These are phyloP conservation scores for Parietichytrium sp. DNA, from an alignment of 108 stramenopile genomes.

Conservation along the genomic window DNA sequence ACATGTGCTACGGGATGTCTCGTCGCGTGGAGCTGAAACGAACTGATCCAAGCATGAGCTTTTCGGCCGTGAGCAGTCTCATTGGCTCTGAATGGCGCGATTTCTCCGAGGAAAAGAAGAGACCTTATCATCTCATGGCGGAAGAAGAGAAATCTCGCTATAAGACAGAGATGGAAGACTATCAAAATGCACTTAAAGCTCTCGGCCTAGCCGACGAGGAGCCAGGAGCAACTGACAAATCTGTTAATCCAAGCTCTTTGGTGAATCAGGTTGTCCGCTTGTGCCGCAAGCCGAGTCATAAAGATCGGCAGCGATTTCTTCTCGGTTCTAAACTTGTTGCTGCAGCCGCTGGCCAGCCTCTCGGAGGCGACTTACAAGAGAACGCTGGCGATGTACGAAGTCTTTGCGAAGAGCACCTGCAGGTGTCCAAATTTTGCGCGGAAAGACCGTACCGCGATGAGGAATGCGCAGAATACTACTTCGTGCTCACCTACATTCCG, in stretches of 20 bases:
- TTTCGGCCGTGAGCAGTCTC: neutral
- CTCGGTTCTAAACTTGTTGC: too few relatives aligned
- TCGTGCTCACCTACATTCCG: slow-evolving; percentile 35
- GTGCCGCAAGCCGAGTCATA: neutral
- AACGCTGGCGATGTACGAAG: too few relatives aligned
- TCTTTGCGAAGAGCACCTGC: too few relatives aligned
- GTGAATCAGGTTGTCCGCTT: slow-evolving; percentile 15
- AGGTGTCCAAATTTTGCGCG: too few relatives aligned
- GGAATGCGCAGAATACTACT: neutral
- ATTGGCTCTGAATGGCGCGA: neutral
- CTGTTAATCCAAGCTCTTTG: neutral
- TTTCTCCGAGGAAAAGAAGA: neutral
- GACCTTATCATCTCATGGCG: neutral
- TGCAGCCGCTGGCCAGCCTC: too few relatives aligned
- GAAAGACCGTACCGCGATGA: too few relatives aligned
- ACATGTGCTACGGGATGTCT: slow-evolving; percentile 1
- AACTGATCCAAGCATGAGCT: neutral
- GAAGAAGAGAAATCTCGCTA: neutral
- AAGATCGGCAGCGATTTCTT: slow-evolving; percentile 1
- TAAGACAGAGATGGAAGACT: neutral
- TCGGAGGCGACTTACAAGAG: too few relatives aligned
- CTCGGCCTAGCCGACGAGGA: too few relatives aligned
- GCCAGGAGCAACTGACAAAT: too few relatives aligned
- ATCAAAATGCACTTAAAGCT: too few relatives aligned
- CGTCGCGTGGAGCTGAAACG: neutral